Conservation (phyloP, 148 eudicot genomes). For the Suaeda aralocaspica region DNA sequence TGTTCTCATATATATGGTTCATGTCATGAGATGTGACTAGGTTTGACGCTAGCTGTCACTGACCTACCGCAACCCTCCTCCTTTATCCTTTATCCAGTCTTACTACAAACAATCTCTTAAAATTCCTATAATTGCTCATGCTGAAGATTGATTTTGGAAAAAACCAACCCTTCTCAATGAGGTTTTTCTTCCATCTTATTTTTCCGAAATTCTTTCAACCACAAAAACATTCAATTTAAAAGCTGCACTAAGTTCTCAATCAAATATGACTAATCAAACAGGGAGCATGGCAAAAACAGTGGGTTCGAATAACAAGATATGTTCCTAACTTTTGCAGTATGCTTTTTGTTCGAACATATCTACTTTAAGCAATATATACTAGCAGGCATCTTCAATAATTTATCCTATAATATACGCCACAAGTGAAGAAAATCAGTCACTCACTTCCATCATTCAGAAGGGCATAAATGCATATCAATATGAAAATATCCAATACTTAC, state of each 20-base stretch:
- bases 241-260: neutral
- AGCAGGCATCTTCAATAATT: neutral
- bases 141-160: neutral
- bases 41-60: no score
- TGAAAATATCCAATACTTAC: conserved; percentile 28
- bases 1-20: no score
- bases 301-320: no score
- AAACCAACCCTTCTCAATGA: neutral
- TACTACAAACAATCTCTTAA: neutral
- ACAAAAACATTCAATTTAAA: neutral
- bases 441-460: neutral
- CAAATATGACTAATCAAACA: no score
- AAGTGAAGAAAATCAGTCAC: neutral
- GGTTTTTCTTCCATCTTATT: neutral
- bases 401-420: neutral
- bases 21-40: no score
- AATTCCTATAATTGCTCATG: neutral
- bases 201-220: neutral
- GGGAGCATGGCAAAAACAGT: neutral
- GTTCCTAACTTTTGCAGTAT: no score
- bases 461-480: neutral
- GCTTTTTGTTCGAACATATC: no score
- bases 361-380: neutral
- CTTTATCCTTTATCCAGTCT: no score
- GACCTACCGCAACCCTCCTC: no score